Evolutionary conservation across 257 asterid genomes (phyloP), one percentile per base, ranked within the genome.

Genomic region (Agastache rugosa): DNA sequence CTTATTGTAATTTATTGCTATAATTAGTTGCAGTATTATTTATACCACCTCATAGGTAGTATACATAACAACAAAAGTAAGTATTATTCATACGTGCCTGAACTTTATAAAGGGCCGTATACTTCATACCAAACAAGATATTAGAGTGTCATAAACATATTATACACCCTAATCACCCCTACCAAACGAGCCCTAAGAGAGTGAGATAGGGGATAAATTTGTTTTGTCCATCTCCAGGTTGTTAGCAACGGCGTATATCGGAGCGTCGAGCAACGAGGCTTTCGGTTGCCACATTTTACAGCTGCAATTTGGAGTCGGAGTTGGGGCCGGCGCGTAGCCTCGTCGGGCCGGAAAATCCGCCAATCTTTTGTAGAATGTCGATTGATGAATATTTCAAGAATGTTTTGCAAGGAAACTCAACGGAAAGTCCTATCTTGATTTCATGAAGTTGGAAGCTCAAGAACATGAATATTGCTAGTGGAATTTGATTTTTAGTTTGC

Each of bases 231-330:
- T 31, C 1, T 4, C 7, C 37, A 31, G 37, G 7, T 31, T 31
- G 37, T 31, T 31, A 31, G 37, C 37, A 31, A 31, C 37, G 37
- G 37, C 37, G 7, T 31, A 31, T 37, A 87, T 54, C 72, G 60
- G 39, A 87, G 89, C 78, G 75, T 87, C 39, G 90, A 87, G 81
- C 96, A 89, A 58, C 66, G 88, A 77, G 96, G 76, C 79, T 85
- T 10, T 89, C 93, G 0, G 64, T 89, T 39, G 90, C 87, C n/a
- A 83, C 88, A 51, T 89, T 85, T 82, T 77, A 80, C 35, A 75
- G 83, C 84, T 67, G 78, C 71, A 87, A 74, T 70, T 31, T 84
- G 16, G 77, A 84, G 11, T 69, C 78, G 3, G 86, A 77, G 74
- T 34, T 89, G 63, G 93, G 87, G 7, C 92, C 94, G 35, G 84